Base-by-base conservation (phyloP, 371 early-diverging fungal genomes). In the Lichtheimia ramosa region DNA sequence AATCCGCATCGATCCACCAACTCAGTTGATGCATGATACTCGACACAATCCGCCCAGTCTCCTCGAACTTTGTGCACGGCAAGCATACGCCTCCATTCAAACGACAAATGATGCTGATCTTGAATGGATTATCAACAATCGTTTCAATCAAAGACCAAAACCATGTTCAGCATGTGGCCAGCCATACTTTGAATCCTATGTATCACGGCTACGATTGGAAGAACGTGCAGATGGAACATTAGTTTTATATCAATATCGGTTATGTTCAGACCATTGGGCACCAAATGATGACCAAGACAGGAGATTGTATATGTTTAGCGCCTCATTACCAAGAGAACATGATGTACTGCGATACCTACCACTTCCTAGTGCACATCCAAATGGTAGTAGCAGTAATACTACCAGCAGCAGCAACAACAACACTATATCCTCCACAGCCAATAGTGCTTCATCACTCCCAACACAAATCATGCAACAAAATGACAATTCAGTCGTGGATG, bases 101-200 rank as follows among this genome's bases (percentile, higher is more conserved):
- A 41, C 43, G 8, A 42, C 16, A 14, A 55, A 90, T 3, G 78
- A 80, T 58, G 53, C 69, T 6, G 90, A 89, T 66, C 65, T 94
- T 14, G 60, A 79, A 12, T 34, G 34, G 34, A 34, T 34, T 10
- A 34, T 34, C 10, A 10, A 34, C 2, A 6, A 34, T 34, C 34
- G 34, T 1, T 10, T 34, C 2, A 34, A 34, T 8, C 10, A 34
- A 10, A 70, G 75, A 13, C 89, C 86, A 2, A 78, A 85, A 42
- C 70, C 78, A 15, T 97, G 97, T 68, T 77, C 92, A 8, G 91
- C 87, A 66, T 97, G 97, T 72, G 82, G 84, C 5, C 92, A 92
- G 2, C 94, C 96, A 20, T 92, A 90, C 62, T 92, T 93, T 70
- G 86, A 91, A 23, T 63, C 73, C 3, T 87, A 64, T 65, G 76